Evolutionary conservation across 1,284 basidiomycete genomes (phyloP).

Genomic region (Irpex lacteus): DNA sequence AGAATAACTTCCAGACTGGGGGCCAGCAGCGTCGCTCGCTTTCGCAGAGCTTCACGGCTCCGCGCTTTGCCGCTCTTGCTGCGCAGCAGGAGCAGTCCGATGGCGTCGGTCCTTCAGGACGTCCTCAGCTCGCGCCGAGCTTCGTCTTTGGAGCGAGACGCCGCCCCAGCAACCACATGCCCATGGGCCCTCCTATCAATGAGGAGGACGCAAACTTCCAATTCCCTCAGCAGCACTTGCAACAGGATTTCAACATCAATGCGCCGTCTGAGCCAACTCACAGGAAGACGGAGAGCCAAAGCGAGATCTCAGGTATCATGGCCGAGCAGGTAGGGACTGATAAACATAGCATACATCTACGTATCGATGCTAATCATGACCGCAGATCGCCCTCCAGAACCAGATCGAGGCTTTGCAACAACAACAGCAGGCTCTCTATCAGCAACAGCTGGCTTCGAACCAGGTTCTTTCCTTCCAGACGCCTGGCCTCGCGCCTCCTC

Average conservation of each 20-base stretch:
- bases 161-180: slow-evolving; percentile 46
- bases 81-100: slow-evolving; percentile 74
- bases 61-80: slow-evolving; percentile 83
- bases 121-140: slow-evolving; percentile 84
- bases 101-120: slow-evolving; percentile 70
- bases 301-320: slow-evolving; percentile 84
- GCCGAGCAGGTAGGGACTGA: slow-evolving; percentile 72
- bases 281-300: slow-evolving; percentile 58
- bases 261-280: slow-evolving; percentile 40
- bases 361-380: slow-evolving; percentile 3
- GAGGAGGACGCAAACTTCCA: slow-evolving; percentile 80
- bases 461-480: slow-evolving; percentile 71
- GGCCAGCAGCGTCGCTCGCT: slow-evolving; percentile 70
- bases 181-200: slow-evolving; percentile 69
- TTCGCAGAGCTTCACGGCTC: slow-evolving; percentile 80
- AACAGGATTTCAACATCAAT: slow-evolving; percentile 31
- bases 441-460: slow-evolving; percentile 80
- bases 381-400: slow-evolving; percentile 82
- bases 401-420: slow-evolving; percentile 91
- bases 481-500: slow-evolving; percentile 64
- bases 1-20: slow-evolving; percentile 46
- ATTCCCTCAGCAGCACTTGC: slow-evolving; percentile 72
- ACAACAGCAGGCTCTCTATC: slow-evolving; percentile 85
- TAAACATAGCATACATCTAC: background rate
- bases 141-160: slow-evolving; percentile 84